Evolutionary conservation across 352 stramenopile genomes (phyloP), one percentile per base, ranked within the genome.

Genomic region (Thalassiosira hispida): DNA sequence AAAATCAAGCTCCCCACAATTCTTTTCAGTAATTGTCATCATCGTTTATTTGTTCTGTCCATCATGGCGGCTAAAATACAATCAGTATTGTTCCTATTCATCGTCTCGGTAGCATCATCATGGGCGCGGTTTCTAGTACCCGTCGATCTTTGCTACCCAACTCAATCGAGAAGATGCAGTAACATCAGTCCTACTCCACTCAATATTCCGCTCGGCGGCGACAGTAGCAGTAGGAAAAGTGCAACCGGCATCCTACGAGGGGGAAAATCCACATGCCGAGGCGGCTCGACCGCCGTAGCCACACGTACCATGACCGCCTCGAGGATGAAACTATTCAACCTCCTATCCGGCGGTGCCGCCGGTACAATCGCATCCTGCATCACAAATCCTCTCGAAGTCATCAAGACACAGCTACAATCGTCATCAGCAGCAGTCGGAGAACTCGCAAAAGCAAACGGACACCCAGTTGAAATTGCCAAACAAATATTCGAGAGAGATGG

Each of bases 391-490:
- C 68, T 95, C 11, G 89, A 96, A 73, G 90, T 96, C 9, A 84
- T 96, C 25, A 96, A 96, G 73, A 95, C 90, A 49, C 92, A 96
- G 75, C 79, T 96, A 1, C 92, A 96, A 84, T 89, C 84, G 1
- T 94, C 86, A 1, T 77, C 76, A 29, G 74, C 69, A 53, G 79
- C 66, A 18, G 67, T 79, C 16, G 81, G 79, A 44, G 77, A 84
- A 51, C 60, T 90, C 14, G 65, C 69, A 44, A n/a, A 22, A 5
- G 62, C 74, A 31, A 35, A 46, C 33, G 73, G 73, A 55, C 67
- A 87, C 81, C 81, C 90, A 0, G 53, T 94, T 5, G 79, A 57
- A 20, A 85, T 96, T 60, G 87, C 89, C 0, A 79, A 81, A 35
- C 81, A 74, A 14, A 96, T 96, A 60, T 75, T 94, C 6, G 76